Evolutionary conservation across 495 filamentous ascomycete species (phyloP), one percentile per base, ranked within the genome.

Genomic region (Annulohypoxylon bovei): DNA sequence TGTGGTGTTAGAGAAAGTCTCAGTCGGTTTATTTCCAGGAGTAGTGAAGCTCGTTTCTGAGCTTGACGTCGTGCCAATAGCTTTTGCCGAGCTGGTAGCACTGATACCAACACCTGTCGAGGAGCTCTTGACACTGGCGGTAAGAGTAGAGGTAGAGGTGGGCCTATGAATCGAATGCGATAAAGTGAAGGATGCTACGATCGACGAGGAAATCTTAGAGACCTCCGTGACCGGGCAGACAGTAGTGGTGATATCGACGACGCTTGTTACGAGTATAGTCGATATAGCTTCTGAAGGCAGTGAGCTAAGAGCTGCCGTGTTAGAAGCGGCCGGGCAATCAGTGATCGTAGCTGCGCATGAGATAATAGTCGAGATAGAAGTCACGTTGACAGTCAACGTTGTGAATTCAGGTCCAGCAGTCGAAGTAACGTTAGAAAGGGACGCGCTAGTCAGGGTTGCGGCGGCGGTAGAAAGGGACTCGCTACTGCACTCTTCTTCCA

Each of bases 211-310:
- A 16, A 76, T 69, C 0, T 64, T 49, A 9, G 70, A 44, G 1
- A 42, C 74, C n/a, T 68, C 71, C 16, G 71, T 71, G 35, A 76
- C 71, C 12, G 71, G 67, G 59, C 73, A 76, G n/a, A 74, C 73
- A 28, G 68, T 76, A 8, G 73, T 76, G n/a, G 73, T 76, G 8
- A 74, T n/a, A 18, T 53, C 74, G 54, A 76, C 64, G 35, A 72
- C 68, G n/a, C 53, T 71, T 9, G 74, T 76, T 12, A 76, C 57
- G 1, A 74, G 35, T 6, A 70, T 55, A 33, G 69, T 73, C 42
- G 73, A 75, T 39, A 70, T 54, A 6, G 70, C 73, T 23, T 49
- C 73, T 28, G 52, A n/a, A 9, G 73, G 70, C 11, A 73, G 27
- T 2, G 73, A 65, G 49, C 62, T 70, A 14, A 73, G 65, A 5